These are phyloP conservation scores for Hygrophoropsis aurantiaca DNA, from an alignment of 768 basidiomycete genomes.

Conservation along the genomic window DNA sequence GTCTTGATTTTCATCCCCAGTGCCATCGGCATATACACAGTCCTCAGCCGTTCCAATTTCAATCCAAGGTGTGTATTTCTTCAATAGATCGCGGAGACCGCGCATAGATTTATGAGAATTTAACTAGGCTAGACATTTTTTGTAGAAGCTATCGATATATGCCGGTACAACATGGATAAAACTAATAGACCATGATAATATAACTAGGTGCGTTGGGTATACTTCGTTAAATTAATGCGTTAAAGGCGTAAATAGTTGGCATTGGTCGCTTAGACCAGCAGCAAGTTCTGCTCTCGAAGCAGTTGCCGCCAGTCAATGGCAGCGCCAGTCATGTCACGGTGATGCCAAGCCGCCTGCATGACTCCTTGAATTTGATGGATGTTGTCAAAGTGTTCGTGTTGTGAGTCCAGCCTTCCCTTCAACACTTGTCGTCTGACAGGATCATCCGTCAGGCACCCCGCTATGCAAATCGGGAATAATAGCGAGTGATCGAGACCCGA, in stretches of 20 bases:
- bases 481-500: slow-evolving; percentile 66
- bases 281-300: slow-evolving; percentile 28
- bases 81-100: too few species aligned
- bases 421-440: slow-evolving; percentile 55
- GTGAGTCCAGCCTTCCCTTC: slow-evolving; percentile 52
- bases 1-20: too few species aligned
- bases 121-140: too few species aligned
- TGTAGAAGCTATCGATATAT: too few species aligned
- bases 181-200: background rate
- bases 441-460: slow-evolving; percentile 73
- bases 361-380: slow-evolving; percentile 53
- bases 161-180: too few species aligned
- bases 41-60: too few species aligned
- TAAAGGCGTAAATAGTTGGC: background rate
- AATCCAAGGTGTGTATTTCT: too few species aligned
- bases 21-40: too few species aligned
- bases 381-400: slow-evolving; percentile 62
- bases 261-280: slow-evolving; percentile 21
- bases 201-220: slow-evolving; percentile 7
- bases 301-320: slow-evolving; percentile 63
- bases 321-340: slow-evolving; percentile 53
- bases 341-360: slow-evolving; percentile 73
- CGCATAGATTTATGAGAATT: too few species aligned
- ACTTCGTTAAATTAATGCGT: background rate
- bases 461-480: slow-evolving; percentile 72